Percentiles rank a stretch among this genome's conserved stretches.
Evolutionary conservation across 2,329 filamentous ascomycete genomes (phyloP).

Genomic region (Cladosporium phlei): DNA sequence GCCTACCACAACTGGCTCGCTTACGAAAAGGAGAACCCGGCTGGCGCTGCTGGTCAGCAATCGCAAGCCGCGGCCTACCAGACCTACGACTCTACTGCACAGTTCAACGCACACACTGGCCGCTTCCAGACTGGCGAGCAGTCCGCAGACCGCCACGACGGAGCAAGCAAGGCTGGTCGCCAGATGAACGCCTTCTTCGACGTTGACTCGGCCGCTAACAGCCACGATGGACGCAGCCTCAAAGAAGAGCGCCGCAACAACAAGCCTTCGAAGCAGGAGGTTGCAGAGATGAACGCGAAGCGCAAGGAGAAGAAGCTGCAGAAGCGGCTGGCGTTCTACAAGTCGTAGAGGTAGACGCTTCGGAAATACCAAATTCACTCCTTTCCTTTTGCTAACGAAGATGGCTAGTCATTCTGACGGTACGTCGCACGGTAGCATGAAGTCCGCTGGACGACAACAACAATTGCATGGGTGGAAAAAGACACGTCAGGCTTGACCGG

Average conservation of each 20-base stretch:
- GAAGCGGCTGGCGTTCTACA: conserved; percentile 85
- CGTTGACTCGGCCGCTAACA: conserved; percentile 87
- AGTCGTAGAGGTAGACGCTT: conserved; percentile 53
- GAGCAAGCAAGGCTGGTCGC: conserved; percentile 78
- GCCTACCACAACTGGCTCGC: conserved; percentile 30
- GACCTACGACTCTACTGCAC: conserved; percentile 61
- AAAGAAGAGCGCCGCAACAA: conserved; percentile 85
- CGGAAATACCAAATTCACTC: neutral
- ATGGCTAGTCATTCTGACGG: neutral
- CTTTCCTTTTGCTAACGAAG: neutral
- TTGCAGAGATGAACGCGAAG: conserved; percentile 91
- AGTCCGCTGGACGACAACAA: too few species aligned
- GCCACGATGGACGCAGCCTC: conserved; percentile 82
- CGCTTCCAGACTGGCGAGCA: conserved; percentile 67
- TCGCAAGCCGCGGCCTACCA: conserved; percentile 32
- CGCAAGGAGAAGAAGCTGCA: conserved; percentile 85
- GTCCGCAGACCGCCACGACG: conserved; percentile 71
- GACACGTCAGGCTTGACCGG: too few species aligned
- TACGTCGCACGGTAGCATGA: neutral
- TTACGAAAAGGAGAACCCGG: conserved; percentile 22
- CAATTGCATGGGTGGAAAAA: too few species aligned
- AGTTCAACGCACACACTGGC: conserved; percentile 91
- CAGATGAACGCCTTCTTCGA: conserved; percentile 97
- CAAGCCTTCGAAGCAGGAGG: conserved; percentile 76
- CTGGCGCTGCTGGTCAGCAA: conserved; percentile 31